phyloP scores from a whole-genome alignment of 192 early-diverging fungal genomes.

The Backusella mclennaniae region DNA sequence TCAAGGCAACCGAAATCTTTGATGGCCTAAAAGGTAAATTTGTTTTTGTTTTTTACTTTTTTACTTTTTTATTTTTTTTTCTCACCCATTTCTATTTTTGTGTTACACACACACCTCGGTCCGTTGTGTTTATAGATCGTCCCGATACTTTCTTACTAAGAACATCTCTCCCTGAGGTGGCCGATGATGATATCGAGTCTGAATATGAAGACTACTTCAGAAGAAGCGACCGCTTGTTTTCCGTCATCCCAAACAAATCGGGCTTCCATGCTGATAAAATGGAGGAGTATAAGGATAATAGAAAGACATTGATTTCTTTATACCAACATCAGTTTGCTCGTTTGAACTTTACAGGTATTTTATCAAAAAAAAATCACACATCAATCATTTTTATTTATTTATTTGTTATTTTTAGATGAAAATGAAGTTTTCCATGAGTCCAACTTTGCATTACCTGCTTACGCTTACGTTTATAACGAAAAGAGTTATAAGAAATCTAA shows the following conservation, averaged over 20 bases:
- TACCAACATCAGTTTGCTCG: slow-evolving; percentile 3
- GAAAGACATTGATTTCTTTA: not conserved
- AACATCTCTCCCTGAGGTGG: not conserved
- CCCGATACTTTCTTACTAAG: slow-evolving; percentile 13
- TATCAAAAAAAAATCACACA: not conserved
- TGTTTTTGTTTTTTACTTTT: not conserved
- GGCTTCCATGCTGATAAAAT: not conserved
- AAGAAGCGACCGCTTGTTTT: slow-evolving; percentile 10
- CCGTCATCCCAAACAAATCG: not conserved
- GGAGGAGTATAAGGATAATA: not conserved
- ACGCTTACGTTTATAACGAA: slow-evolving; percentile 3
- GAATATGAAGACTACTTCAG: slow-evolving; percentile 11
- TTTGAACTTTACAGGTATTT: not conserved
- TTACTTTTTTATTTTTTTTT: not conserved
- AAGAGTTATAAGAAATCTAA: not conserved
- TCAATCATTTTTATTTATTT: not conserved
- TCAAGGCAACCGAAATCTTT: slow-evolving; percentile 3
- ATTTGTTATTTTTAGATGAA: slow-evolving; percentile 2
- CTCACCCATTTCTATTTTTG: not conserved
- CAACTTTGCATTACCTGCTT: not conserved
- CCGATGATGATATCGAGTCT: not conserved
- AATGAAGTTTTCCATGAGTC: not conserved
- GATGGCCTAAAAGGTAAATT: slow-evolving; percentile 15
- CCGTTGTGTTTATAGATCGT: slow-evolving; percentile 4
- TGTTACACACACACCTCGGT: not conserved